Conservation (phyloP, 768 basidiomycete genomes). For the Russula sp. region DNA sequence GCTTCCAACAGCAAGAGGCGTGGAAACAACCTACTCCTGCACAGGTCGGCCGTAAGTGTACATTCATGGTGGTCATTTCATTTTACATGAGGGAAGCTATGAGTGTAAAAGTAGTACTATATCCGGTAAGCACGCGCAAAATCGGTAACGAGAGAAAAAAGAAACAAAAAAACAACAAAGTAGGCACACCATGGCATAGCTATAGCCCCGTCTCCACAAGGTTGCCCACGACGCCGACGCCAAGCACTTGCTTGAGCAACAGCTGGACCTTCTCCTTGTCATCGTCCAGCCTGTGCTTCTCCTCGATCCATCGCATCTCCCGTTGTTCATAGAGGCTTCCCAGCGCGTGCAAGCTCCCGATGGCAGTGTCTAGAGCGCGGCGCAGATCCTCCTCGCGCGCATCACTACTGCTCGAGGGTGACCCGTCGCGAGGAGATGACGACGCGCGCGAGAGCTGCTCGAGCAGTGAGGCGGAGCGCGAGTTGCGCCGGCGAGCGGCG, state of each 20-base stretch:
- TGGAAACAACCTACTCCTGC: neutral
- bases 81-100: neutral
- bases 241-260: conserved; percentile 57
- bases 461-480: conserved; percentile 43
- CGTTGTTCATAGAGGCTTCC: conserved; percentile 60
- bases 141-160: neutral
- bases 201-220: conserved; percentile 10
- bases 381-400: conserved; percentile 55
- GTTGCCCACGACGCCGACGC: conserved; percentile 20
- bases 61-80: conserved; percentile 9
- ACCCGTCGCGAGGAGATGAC: conserved; percentile 44
- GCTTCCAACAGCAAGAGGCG: neutral
- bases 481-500: conserved; percentile 46
- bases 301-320: conserved; percentile 62
- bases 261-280: conserved; percentile 64
- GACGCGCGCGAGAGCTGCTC: conserved; percentile 36
- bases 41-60: conserved; percentile 1
- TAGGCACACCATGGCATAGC: neutral
- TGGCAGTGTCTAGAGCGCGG: conserved; percentile 57
- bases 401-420: conserved; percentile 42
- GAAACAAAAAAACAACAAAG: no score
- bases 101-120: neutral
- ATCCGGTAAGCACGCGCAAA: neutral
- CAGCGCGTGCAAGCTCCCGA: conserved; percentile 58
- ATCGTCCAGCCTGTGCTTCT: conserved; percentile 55